These are phyloP conservation scores for Xylaria nigripes DNA, from an alignment of 495 filamentous ascomycete species.

Conservation along the genomic window DNA sequence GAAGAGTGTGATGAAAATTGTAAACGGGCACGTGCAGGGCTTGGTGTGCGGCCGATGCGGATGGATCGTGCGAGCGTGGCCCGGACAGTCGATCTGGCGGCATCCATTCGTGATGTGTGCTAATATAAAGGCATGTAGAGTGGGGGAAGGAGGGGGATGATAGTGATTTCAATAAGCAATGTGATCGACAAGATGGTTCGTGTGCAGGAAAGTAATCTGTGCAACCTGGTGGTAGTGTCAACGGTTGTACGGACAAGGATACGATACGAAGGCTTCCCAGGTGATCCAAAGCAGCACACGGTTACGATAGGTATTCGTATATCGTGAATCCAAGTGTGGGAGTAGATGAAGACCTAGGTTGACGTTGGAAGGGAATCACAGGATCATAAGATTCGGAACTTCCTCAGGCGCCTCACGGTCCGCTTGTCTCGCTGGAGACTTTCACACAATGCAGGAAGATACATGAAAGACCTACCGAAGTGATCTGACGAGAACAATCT, in stretches of 20 bases:
- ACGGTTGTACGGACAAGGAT: background rate
- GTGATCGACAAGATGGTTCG: no score
- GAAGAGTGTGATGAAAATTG: slow-evolving; percentile 39
- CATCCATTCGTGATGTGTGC: slow-evolving; percentile 5
- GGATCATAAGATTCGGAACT: no score
- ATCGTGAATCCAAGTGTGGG: no score
- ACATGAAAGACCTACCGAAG: background rate
- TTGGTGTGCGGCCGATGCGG: background rate
- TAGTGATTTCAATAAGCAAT: background rate
- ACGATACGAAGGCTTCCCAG: no score
- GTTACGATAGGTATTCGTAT: no score
- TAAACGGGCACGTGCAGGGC: slow-evolving; percentile 28
- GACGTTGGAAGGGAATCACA: no score
- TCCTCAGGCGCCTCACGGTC: no score
- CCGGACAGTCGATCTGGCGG: slow-evolving; percentile 1
- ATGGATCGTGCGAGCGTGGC: background rate
- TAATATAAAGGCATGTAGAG: no score
- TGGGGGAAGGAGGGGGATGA: no score
- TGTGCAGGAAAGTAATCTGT: background rate
- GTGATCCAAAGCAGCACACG: no score
- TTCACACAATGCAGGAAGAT: background rate
- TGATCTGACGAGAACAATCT: background rate
- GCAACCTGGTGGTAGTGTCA: background rate
- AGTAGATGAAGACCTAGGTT: no score
- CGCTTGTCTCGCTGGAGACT: no score